phyloP scores from a whole-genome alignment of 805 yeast species.

The Candida succiphila region DNA sequence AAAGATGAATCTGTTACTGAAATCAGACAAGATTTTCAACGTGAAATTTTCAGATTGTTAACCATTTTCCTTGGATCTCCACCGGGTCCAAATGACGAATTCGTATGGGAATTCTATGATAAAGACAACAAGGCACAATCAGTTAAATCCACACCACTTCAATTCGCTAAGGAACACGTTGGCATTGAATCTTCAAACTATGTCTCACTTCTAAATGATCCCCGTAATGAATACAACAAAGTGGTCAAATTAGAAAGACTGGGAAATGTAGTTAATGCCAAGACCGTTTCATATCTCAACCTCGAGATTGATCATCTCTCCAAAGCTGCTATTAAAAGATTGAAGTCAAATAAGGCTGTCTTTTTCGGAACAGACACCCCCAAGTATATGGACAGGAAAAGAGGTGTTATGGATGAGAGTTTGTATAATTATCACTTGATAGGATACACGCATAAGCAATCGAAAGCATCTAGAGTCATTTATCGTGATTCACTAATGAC shows the following conservation, averaged over 20 bases:
- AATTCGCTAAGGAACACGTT: conserved; percentile 49
- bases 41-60: conserved; percentile 55
- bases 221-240: conserved; percentile 59
- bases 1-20: conserved; percentile 29
- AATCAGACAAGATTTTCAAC: conserved; percentile 31
- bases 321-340: conserved; percentile 52
- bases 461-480: conserved; percentile 59
- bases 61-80: conserved; percentile 70
- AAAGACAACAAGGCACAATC: conserved; percentile 46
- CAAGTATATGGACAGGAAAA: conserved; percentile 48
- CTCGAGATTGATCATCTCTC: conserved; percentile 50
- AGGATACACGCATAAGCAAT: conserved; percentile 40
- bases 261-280: conserved; percentile 66
- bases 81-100: conserved; percentile 58
- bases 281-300: conserved; percentile 63
- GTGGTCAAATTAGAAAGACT: conserved; percentile 64
- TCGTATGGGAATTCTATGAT: conserved; percentile 68
- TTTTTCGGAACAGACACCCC: conserved; percentile 91
- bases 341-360: conserved; percentile 66
- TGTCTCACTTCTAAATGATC: conserved; percentile 72
- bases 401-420: conserved; percentile 66
- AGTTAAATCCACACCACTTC: conserved; percentile 49
- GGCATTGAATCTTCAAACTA: conserved; percentile 38
- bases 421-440: conserved; percentile 55
- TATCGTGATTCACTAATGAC: conserved; percentile 75